Conservation (phyloP, 495 filamentous ascomycete genomes). For the Xylaria longipes region DNA sequence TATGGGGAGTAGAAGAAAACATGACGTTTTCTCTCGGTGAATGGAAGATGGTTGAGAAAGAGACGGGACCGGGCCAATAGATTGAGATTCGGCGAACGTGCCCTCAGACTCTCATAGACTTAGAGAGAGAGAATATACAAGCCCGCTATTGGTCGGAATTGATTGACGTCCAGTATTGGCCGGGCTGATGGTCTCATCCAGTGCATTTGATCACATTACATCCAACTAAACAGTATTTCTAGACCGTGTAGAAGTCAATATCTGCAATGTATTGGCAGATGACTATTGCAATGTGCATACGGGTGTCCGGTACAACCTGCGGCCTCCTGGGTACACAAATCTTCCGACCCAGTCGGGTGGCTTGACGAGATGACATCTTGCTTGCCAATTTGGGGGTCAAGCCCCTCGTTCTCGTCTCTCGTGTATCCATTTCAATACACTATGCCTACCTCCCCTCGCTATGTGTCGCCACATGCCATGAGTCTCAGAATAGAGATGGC, state of each 20-base stretch:
- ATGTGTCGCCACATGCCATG: neutral
- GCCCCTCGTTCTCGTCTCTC: neutral
- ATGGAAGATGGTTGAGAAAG: neutral
- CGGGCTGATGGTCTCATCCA: neutral
- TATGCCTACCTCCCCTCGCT: neutral
- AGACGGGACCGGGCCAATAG: constrained; percentile 14
- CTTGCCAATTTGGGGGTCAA: neutral
- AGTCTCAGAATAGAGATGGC: neutral
- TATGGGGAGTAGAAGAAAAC: neutral
- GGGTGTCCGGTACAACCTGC: neutral
- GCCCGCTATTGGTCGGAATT: constrained; percentile 3
- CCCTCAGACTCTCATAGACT: constrained; percentile 10
- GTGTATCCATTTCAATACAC: neutral
- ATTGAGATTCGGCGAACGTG: constrained; percentile 20
- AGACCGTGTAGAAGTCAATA: neutral
- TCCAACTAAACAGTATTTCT: neutral
- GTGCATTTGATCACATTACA: neutral
- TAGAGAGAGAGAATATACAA: constrained; percentile 23
- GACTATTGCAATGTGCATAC: neutral
- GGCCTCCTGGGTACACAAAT: constrained; percentile 19
- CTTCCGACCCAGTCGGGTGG: constrained; percentile 26
- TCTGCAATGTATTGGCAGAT: neutral
- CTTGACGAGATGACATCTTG: constrained; percentile 17
- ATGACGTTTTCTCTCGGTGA: neutral
- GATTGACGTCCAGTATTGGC: neutral